Evolutionary conservation across 208 protist genomes (phyloP), one percentile per base, ranked within the genome.

Genomic region (Porcisia deanei): DNA sequence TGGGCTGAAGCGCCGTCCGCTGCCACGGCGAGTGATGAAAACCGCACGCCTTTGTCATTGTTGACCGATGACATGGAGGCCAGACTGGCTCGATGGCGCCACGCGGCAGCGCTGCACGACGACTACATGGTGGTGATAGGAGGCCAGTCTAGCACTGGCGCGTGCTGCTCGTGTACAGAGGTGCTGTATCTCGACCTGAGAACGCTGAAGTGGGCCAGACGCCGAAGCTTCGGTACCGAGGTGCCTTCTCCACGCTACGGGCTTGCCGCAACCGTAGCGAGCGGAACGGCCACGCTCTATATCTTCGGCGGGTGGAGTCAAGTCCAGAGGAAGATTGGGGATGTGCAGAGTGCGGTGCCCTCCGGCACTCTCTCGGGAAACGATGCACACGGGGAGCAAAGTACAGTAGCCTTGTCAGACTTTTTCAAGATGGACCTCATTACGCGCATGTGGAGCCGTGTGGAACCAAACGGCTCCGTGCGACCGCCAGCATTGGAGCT

Each of bases 361-460:
- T 49, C 63, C 22, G 41, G 41, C 63, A 67, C 20, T n/a, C 3
- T 41, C 22, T 9, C 39, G 39, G 45, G 41, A 1, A 73, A 30
- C 54, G 37, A 57, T 16, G 25, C 18, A 1, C 57, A 61, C 9
- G 59, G 45, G 9, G 47, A 73, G 30, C 22, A 68, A 22, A 53
- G n/a, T 18, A 64, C 37, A 16, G 49, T 73, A 2, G 54, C 71
- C 20, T 67, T 90, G 3, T 76, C 76, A 30, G 90, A 94, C 73
- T 77, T 94, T 30, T 88, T 91, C 78, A 80, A 86, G 71, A 83
- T 94, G 69, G 83, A 92, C 72, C 80, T 94, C 41, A 77, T 85
- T 69, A 89, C 82, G 2, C 80, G 83, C 71, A 77, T 83, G 75
- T 94, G 90, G 90, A 75, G 57, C 9, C 76, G 67, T 45, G 75